Evolutionary conservation across 75 land plant genomes (phyloP).

Genomic region (Cryptomeria japonica): DNA sequence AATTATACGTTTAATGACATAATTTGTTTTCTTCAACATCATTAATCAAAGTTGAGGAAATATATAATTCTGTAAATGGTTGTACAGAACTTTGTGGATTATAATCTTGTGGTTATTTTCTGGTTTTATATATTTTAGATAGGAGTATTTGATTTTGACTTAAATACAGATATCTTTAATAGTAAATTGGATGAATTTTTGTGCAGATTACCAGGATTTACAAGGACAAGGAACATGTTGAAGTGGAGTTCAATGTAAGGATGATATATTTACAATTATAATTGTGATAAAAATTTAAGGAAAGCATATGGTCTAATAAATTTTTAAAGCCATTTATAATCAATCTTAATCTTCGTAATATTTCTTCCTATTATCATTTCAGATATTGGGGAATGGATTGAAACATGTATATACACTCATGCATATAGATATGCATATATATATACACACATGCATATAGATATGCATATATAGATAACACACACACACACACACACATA

Average conservation of each 20-base stretch:
- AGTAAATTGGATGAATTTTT: not conserved
- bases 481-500: no score
- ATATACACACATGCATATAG: no score
- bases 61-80: not conserved
- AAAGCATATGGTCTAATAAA: not conserved
- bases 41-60: not conserved
- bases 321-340: not conserved
- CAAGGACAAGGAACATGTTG: constrained; percentile 70
- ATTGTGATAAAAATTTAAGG: not conserved
- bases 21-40: not conserved
- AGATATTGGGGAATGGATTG: not conserved
- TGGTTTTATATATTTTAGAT: not conserved
- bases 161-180: not conserved
- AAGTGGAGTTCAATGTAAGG: constrained; percentile 70
- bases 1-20: not conserved
- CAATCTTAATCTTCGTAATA: not conserved
- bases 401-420: not conserved
- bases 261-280: not conserved
- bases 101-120: not conserved
- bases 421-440: no score
- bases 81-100: not conserved
- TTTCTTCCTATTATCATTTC: no score
- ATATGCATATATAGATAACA: no score
- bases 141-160: not conserved
- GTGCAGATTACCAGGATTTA: constrained; percentile 61